Percentiles rank a stretch among this genome's conserved stretches.
These are phyloP conservation scores for Cystofilobasidium ferigula DNA, from an alignment of 768 basidiomycete genomes.

Conservation along the genomic window DNA sequence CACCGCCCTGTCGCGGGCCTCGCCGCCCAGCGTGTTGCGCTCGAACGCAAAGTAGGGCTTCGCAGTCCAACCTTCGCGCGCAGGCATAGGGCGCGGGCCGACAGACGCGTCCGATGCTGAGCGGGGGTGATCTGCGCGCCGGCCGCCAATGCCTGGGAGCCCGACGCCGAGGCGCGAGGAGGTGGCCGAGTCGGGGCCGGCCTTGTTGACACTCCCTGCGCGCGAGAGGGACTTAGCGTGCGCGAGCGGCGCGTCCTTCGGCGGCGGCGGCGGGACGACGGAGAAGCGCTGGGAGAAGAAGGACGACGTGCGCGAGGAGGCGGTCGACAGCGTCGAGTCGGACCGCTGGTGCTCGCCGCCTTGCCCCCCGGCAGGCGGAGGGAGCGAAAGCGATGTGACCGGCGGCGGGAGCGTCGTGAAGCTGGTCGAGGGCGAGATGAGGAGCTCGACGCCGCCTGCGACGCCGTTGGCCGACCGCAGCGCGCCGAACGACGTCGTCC, in stretches of 20 bases:
- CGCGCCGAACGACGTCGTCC: too few relatives aligned
- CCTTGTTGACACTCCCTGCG: conserved; percentile 11
- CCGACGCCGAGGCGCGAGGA: neutral
- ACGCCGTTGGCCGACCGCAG: neutral
- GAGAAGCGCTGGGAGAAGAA: conserved; percentile 18
- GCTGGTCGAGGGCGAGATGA: neutral
- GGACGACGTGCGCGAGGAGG: conserved; percentile 16
- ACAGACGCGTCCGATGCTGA: neutral
- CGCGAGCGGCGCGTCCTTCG: conserved; percentile 8
- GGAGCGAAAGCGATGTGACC: neutral
- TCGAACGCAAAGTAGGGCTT: conserved; percentile 5
- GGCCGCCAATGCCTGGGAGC: neutral
- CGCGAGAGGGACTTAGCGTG: neutral
- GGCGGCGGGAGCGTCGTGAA: neutral
- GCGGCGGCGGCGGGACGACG: conserved; percentile 8
- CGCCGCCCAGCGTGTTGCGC: neutral
- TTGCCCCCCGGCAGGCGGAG: neutral
- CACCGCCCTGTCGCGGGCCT: too few relatives aligned
- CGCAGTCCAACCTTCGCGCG: neutral
- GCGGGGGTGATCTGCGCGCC: neutral
- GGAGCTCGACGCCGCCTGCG: neutral
- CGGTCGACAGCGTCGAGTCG: conserved; percentile 1
- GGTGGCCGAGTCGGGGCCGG: conserved; percentile 1
- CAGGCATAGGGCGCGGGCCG: neutral
- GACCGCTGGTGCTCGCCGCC: neutral